Base-by-base conservation (phyloP, 176 grass and related monocot genomes). In the Eremochloa ophiuroides region DNA sequence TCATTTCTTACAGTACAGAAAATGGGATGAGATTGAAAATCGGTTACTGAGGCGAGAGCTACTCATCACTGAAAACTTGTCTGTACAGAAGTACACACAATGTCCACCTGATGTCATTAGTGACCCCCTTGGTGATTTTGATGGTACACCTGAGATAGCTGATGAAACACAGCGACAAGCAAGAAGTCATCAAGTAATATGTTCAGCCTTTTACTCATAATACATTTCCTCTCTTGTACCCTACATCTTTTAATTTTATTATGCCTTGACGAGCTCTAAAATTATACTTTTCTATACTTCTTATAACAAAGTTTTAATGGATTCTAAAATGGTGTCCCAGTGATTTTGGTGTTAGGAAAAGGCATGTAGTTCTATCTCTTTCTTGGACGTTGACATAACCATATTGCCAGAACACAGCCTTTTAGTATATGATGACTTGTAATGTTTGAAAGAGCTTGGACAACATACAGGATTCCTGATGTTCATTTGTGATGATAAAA, bases 151-250 rank as follows among this genome's bases (percentile, higher is more conserved):
- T 27, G 90, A 93, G 76, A 93, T 87, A 85, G 86, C 88, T 58
- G 91, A 95, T 86, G 93, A 93, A 81, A 78, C 74, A 74, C 85
- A 89, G 62, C 71, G 81, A 75, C 96, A 93, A 85, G 39, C 79
- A 79, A 91, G 88, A 91, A 89, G 75, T 75, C 93, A 98, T 89
- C 96, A 98, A 84, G 96, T 98, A 98, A 85, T 55, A 47, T 77
- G 16, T 48, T 83, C 59, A 46, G 25, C 26, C 37, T 50, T 75
- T 28, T 27, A 56, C 2, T 77, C 29, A 25, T 55, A 44, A 29
- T 73, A 47, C 23, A 84, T 66, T 78, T 85, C 23, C 13, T 77
- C 12, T 18, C 48, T 58, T 51, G 4, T 76, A 62, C 71, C 48
- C 59, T 70, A 26, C 51, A 69, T 69, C 17, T 31, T 62, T 12